Conservation (phyloP, 1,284 basidiomycete species). For the Xanthoconium separans region DNA sequence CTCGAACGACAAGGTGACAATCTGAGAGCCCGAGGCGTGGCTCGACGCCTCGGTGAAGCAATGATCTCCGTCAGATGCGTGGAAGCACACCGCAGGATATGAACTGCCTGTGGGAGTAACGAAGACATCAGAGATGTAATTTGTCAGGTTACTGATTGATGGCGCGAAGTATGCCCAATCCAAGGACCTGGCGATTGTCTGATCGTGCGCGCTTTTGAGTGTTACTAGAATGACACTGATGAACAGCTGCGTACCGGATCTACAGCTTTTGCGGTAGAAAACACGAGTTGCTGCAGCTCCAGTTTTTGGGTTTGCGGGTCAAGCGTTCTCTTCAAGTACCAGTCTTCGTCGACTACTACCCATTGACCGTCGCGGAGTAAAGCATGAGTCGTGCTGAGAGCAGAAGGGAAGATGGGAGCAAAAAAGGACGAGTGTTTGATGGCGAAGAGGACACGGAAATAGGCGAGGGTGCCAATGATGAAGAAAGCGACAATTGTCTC, state of each 20-base stretch:
- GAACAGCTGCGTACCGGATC: conserved; percentile 33
- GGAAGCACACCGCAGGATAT: conserved; percentile 39
- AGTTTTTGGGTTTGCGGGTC: conserved; percentile 38
- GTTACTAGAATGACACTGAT: not conserved
- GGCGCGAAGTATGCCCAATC: conserved; percentile 33
- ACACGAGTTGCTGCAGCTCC: conserved; percentile 66
- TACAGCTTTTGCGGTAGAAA: conserved; percentile 35
- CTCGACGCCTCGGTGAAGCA: conserved; percentile 44
- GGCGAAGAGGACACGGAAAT: conserved; percentile 87
- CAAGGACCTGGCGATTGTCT: conserved; percentile 25
- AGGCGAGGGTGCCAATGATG: conserved; percentile 84
- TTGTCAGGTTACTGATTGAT: conserved; percentile 48
- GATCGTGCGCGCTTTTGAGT: conserved; percentile 5
- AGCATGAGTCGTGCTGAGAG: conserved; percentile 54
- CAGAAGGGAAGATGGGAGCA: conserved; percentile 47
- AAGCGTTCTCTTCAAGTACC: conserved; percentile 40
- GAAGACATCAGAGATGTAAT: conserved; percentile 46
- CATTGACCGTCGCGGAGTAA: conserved; percentile 53
- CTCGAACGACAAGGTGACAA: conserved; percentile 59
- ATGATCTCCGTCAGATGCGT: conserved; percentile 19
- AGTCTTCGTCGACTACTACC: conserved; percentile 53
- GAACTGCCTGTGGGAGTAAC: conserved; percentile 40
- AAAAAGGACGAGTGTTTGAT: conserved; percentile 78
- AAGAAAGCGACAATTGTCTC: conserved; percentile 90
- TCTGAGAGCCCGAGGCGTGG: conserved; percentile 40